Evolutionary conservation across 1,284 basidiomycete genomes (phyloP).

Genomic region (Waitea zeae): DNA sequence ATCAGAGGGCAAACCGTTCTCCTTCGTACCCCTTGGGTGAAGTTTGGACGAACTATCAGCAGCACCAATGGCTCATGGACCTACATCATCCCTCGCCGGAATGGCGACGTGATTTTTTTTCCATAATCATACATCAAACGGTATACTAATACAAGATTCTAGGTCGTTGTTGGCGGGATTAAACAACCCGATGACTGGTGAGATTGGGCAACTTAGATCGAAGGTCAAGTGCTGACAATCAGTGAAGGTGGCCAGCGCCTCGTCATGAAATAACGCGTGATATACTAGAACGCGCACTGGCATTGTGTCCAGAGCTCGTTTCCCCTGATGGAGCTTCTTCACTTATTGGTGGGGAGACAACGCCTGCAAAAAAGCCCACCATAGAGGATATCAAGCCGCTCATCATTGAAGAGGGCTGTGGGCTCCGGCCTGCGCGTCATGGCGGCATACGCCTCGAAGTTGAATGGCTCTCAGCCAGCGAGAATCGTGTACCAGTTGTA

Average conservation of each 20-base stretch:
- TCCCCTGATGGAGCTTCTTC: too few species aligned
- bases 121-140: slow-evolving; percentile 1
- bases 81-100: slow-evolving; percentile 56
- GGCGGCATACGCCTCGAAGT: slow-evolving; percentile 26
- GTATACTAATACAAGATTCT: slow-evolving; percentile 2
- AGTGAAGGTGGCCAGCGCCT: slow-evolving; percentile 31
- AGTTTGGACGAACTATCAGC: slow-evolving; percentile 37
- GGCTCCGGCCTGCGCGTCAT: slow-evolving; percentile 26
- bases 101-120: slow-evolving; percentile 31
- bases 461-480: slow-evolving; percentile 12
- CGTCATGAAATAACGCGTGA: slow-evolving; percentile 40
- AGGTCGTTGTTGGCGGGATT: slow-evolving; percentile 56
- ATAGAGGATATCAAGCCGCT: slow-evolving; percentile 44
- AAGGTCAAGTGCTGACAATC: slow-evolving; percentile 3
- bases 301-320: slow-evolving; percentile 48
- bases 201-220: slow-evolving; percentile 5
- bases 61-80: slow-evolving; percentile 30
- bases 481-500: slow-evolving; percentile 17
- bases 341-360: too few species aligned
- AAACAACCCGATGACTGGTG: slow-evolving; percentile 49
- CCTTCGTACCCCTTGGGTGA: slow-evolving; percentile 34
- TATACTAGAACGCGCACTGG: slow-evolving; percentile 39
- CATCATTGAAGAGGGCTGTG: slow-evolving; percentile 52
- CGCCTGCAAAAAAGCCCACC: slow-evolving; percentile 26
- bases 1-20: slow-evolving; percentile 34